These are phyloP conservation scores for Dentipellis sp. DNA, from an alignment of 768 basidiomycete genomes.

Conservation along the genomic window DNA sequence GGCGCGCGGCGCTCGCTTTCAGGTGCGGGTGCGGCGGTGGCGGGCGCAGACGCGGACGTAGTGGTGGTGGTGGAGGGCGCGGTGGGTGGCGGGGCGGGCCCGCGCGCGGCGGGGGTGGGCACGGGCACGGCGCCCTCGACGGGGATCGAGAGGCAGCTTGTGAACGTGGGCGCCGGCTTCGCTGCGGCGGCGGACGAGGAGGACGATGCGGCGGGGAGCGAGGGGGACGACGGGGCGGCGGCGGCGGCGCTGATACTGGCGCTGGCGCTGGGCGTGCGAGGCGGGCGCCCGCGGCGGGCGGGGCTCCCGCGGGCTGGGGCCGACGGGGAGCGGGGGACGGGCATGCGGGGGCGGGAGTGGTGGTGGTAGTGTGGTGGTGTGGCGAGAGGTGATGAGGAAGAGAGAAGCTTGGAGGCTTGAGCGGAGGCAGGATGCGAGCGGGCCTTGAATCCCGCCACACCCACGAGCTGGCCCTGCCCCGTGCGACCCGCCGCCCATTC, in stretches of 20 bases:
- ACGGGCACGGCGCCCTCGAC: constrained; percentile 69
- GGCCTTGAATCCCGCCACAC: constrained; percentile 18
- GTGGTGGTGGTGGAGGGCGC: constrained; percentile 2
- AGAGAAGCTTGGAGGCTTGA: constrained; percentile 9
- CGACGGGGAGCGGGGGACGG: constrained; percentile 11
- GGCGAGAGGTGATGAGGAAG: constrained; percentile 10
- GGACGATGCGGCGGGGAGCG: constrained; percentile 10
- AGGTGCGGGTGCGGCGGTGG: background rate
- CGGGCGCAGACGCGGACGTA: background rate
- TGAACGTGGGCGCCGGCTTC: constrained; percentile 39
- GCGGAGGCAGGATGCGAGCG: constrained; percentile 13
- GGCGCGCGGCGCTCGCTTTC: constrained; percentile 55
- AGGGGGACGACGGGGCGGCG: constrained; percentile 11
- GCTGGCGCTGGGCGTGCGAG: background rate
- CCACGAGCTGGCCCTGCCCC: constrained; percentile 14
- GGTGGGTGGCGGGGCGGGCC: background rate
- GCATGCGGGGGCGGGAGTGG: background rate
- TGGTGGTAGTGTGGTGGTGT: background rate
- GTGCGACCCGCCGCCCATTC: constrained; percentile 3
- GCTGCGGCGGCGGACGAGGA: constrained; percentile 13
- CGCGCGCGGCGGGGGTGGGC: constrained; percentile 17
- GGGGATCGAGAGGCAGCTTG: constrained; percentile 63
- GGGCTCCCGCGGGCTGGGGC: constrained; percentile 14
- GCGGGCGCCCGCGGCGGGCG: constrained; percentile 6
- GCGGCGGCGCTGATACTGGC: constrained; percentile 8